Evolutionary conservation across 352 stramenopile genomes (phyloP).

Genomic region (Phytophthora chlamydospora): DNA sequence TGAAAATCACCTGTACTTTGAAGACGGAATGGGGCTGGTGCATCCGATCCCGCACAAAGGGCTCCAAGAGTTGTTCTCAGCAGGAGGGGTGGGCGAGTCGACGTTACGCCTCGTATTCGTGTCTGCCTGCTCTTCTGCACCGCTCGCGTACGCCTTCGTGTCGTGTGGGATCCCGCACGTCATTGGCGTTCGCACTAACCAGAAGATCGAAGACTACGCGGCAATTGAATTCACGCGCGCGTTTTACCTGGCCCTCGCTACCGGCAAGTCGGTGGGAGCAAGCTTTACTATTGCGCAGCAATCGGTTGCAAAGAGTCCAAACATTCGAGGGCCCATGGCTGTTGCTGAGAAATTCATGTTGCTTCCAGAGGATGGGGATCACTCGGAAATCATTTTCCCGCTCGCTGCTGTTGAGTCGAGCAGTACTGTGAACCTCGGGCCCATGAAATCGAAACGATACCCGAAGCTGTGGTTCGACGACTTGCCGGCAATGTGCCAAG

Average conservation of each 20-base stretch:
- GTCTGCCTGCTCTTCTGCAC: slow-evolving; percentile 78
- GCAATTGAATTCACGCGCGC: slow-evolving; percentile 87
- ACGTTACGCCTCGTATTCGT: slow-evolving; percentile 81
- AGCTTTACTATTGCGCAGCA: slow-evolving; percentile 82
- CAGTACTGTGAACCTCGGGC: slow-evolving; percentile 49
- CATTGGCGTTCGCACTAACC: slow-evolving; percentile 85
- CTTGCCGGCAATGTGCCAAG: slow-evolving; percentile 76
- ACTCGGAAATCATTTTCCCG: slow-evolving; percentile 86
- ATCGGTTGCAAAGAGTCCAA: slow-evolving; percentile 76
- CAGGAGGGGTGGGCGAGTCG: slow-evolving; percentile 49
- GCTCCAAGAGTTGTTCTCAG: slow-evolving; percentile 74
- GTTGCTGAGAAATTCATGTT: slow-evolving; percentile 83
- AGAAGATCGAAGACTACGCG: slow-evolving; percentile 89
- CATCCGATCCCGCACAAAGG: slow-evolving; percentile 77
- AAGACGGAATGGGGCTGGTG: slow-evolving; percentile 90
- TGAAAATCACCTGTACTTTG: slow-evolving; percentile 93
- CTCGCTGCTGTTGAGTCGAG: slow-evolving; percentile 55
- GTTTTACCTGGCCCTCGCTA: slow-evolving; percentile 82
- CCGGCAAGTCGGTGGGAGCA: slow-evolving; percentile 69
- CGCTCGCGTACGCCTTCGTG: slow-evolving; percentile 86
- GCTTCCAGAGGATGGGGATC: slow-evolving; percentile 73
- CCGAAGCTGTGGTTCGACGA: slow-evolving; percentile 84
- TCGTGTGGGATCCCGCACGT: slow-evolving; percentile 91
- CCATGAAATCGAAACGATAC: slow-evolving; percentile 63
- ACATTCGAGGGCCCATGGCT: slow-evolving; percentile 71